Evolutionary conservation across 768 basidiomycete species (phyloP).

Genomic region (Leccinum pellstonianum): DNA sequence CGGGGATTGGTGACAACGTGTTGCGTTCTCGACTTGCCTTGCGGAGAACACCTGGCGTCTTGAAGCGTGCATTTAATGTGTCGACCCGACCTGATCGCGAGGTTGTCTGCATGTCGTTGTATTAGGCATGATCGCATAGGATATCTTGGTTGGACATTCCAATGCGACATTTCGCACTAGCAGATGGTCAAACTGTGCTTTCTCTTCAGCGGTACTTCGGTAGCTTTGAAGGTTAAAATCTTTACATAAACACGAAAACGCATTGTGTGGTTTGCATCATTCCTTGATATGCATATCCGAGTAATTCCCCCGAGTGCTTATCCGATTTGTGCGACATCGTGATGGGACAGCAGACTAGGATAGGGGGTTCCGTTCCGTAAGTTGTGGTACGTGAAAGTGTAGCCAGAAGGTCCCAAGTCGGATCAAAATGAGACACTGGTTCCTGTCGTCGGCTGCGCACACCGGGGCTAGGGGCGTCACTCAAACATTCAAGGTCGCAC

Average conservation of each 20-base stretch:
- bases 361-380: slow-evolving; percentile 7
- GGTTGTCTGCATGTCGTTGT: neutral
- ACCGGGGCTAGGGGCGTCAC: neutral
- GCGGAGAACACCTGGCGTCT: slow-evolving; percentile 9
- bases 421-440: slow-evolving; percentile 10
- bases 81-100: neutral
- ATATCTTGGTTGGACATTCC: neutral
- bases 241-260: neutral
- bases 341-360: neutral
- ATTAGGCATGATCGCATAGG: neutral
- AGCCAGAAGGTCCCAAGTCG: neutral
- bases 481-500: neutral
- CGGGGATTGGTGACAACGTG: slow-evolving; percentile 11
- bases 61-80: slow-evolving; percentile 7
- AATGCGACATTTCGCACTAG: neutral
- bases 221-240: neutral
- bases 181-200: neutral
- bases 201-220: neutral
- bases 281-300: neutral
- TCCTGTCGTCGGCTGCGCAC: neutral
- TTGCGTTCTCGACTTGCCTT: neutral
- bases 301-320: neutral
- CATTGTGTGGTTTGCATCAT: neutral
- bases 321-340: neutral
- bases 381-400: neutral